A percentile compares a stretch with the other conserved stretches of the same genome.
Conservation (phyloP, 2,329 filamentous ascomycete species). For the Acrocalymma vagum region DNA sequence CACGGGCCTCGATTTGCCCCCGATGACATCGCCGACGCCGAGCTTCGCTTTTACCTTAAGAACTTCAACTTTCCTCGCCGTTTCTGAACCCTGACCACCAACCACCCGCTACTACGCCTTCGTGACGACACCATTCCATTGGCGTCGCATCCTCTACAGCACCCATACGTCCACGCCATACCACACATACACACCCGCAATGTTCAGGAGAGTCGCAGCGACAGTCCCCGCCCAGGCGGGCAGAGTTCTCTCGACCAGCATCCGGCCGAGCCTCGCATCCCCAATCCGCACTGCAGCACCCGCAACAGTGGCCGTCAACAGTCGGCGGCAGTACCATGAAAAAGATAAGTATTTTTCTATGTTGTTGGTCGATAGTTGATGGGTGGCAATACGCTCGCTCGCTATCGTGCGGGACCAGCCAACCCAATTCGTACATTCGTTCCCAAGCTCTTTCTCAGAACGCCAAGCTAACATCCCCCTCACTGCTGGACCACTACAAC, state of each 20-base stretch:
- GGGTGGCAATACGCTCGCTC: conserved; percentile 21
- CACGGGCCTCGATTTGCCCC: conserved; percentile 21
- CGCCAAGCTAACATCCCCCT: conserved; percentile 50
- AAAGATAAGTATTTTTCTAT: conserved; percentile 63
- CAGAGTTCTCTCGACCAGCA: conserved; percentile 58
- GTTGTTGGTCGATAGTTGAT: no score
- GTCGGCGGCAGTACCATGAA: conserved; percentile 68
- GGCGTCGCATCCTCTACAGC: conserved; percentile 16
- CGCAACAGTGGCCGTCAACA: conserved; percentile 46
- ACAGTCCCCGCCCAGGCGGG: conserved; percentile 62
- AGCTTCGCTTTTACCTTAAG: conserved; percentile 27
- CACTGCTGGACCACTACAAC: conserved; percentile 81
- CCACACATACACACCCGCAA: conserved; percentile 44
- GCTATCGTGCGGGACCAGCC: conserved; percentile 10
- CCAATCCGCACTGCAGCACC: conserved; percentile 54
- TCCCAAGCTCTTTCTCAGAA: conserved; percentile 14
- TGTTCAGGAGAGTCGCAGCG: conserved; percentile 67
- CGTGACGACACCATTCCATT: conserved; percentile 17
- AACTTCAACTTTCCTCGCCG: conserved; percentile 28
- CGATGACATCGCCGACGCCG: conserved; percentile 16
- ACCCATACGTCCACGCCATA: conserved; percentile 10
- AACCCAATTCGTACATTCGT: conserved; percentile 10
- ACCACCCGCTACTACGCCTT: conserved; percentile 30
- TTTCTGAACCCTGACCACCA: conserved; percentile 32
- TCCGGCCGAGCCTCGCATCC: conserved; percentile 58